Evolutionary conservation across 164 flowering plant genomes (phyloP).

Genomic region (Cinnamomum micranthum): DNA sequence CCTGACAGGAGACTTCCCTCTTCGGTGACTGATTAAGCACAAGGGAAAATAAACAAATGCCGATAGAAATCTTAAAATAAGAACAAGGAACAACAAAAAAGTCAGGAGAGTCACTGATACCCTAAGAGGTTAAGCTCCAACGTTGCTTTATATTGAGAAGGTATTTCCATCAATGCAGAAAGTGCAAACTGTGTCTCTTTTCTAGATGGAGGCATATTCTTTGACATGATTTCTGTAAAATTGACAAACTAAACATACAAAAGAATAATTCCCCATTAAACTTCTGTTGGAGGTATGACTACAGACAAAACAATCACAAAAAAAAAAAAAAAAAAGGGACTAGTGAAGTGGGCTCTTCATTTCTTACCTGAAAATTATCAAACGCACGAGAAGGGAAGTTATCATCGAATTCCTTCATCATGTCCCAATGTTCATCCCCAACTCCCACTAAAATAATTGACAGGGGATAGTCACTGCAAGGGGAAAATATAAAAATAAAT

Average conservation of each 20-base stretch:
- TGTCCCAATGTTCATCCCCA: conserved; percentile 96
- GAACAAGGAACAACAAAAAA: background rate
- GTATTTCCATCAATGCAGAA: conserved; percentile 77
- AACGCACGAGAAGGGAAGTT: conserved; percentile 83
- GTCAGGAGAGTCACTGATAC: conserved; percentile 15
- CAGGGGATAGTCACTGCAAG: conserved; percentile 66
- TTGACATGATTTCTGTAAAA: conserved; percentile 75
- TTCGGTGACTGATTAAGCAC: conserved; percentile 31
- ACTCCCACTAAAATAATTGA: conserved; percentile 89
- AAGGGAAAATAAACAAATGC: background rate
- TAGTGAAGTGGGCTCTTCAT: background rate
- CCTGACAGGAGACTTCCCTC: conserved; percentile 42
- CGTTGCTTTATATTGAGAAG: conserved; percentile 79
- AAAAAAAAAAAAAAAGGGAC: too few species aligned
- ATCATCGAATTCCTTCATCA: conserved; percentile 91
- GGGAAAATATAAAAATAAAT: background rate
- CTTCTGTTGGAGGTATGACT: background rate
- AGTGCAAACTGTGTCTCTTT: conserved; percentile 79
- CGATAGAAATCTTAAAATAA: background rate
- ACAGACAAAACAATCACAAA: background rate
- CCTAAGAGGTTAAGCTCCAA: conserved; percentile 60
- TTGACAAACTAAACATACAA: conserved; percentile 60
- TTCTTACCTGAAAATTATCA: conserved; percentile 80
- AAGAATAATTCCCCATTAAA: background rate
- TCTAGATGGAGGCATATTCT: conserved; percentile 40